phyloP scores from a whole-genome alignment of 805 yeast genomes.

The Spathaspora arborariae region DNA sequence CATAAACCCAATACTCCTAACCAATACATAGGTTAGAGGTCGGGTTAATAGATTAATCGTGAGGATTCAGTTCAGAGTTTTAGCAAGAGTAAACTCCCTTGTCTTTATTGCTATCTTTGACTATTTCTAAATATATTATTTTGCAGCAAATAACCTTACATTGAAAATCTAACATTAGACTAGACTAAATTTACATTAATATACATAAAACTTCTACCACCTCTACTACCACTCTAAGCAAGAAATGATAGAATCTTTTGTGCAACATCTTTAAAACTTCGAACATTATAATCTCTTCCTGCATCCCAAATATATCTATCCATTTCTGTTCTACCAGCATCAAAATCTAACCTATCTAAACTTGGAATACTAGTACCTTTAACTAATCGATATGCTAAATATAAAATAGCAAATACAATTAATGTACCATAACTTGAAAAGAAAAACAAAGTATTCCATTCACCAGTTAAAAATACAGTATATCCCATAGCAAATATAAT shows the following conservation, averaged over 20 bases:
- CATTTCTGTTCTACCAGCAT: slow-evolving; percentile 79
- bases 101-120: too few relatives aligned
- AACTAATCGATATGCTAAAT: slow-evolving; percentile 51
- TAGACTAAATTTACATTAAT: too few relatives aligned
- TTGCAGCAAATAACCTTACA: too few relatives aligned
- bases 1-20: too few relatives aligned
- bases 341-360: slow-evolving; percentile 73
- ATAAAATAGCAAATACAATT: slow-evolving; percentile 49
- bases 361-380: slow-evolving; percentile 64
- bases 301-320: slow-evolving; percentile 83
- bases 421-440: slow-evolving; percentile 64
- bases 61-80: too few relatives aligned
- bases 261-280: slow-evolving; percentile 29
- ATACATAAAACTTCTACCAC: neutral
- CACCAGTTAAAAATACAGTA: slow-evolving; percentile 52
- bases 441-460: slow-evolving; percentile 60
- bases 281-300: slow-evolving; percentile 42
- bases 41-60: too few relatives aligned
- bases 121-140: too few relatives aligned
- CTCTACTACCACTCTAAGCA: slow-evolving; percentile 17
- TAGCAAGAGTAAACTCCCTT: too few relatives aligned
- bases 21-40: too few relatives aligned
- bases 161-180: too few relatives aligned
- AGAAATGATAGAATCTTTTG: slow-evolving; percentile 30
- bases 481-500: slow-evolving; percentile 59